These are phyloP conservation scores for Mycena vitilis DNA, from an alignment of 768 basidiomycete species.

Conservation along the genomic window DNA sequence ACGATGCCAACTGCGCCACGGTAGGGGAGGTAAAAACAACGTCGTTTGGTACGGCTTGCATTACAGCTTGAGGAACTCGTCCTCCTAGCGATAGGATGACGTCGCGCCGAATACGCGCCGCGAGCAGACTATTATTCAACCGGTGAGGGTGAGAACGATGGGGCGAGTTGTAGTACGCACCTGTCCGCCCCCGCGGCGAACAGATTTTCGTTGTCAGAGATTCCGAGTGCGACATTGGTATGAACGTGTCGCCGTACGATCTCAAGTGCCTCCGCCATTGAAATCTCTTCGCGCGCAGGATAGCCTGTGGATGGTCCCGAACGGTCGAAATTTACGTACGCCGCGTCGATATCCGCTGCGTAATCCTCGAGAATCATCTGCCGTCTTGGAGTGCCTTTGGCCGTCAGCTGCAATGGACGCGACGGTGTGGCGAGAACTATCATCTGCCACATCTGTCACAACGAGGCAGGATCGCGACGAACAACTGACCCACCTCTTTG, in stretches of 20 bases:
- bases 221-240: not conserved
- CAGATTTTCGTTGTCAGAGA: constrained; percentile 14
- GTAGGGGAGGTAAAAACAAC: constrained; percentile 21
- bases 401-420: constrained; percentile 57
- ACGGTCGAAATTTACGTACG: constrained; percentile 4
- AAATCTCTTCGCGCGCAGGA: not conserved
- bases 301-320: not conserved
- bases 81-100: constrained; percentile 5
- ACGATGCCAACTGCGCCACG: constrained; percentile 10
- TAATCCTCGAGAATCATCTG: constrained; percentile 10
- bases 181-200: constrained; percentile 20
- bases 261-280: constrained; percentile 1
- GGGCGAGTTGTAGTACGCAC: not conserved
- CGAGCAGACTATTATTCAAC: constrained; percentile 12
- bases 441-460: constrained; percentile 46
- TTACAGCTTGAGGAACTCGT: not conserved
- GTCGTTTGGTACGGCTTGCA: constrained; percentile 5
- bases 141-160: not conserved
- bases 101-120: constrained; percentile 12
- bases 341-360: constrained; percentile 9
- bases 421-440: constrained; percentile 51
- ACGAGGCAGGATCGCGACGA: not conserved
- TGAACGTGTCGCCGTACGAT: constrained; percentile 17
- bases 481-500: constrained; percentile 50
- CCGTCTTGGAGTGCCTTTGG: constrained; percentile 51